Percentiles rank a stretch among this genome's conserved stretches.
Evolutionary conservation across 345 rosid genomes (phyloP).

Genomic region (Anacardium occidentale): DNA sequence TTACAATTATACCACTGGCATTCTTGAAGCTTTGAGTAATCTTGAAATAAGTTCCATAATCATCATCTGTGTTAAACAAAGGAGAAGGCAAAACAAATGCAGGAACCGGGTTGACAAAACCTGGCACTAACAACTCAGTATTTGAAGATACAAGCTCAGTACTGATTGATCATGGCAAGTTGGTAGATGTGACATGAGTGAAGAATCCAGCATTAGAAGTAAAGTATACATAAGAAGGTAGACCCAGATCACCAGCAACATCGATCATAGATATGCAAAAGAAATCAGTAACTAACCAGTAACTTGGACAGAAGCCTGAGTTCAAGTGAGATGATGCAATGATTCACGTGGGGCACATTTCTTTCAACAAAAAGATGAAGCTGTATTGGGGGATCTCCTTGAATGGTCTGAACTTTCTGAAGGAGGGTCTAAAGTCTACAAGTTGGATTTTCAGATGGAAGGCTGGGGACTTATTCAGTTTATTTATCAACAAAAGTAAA

Average conservation of each 20-base stretch:
- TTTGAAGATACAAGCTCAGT: constrained; percentile 23
- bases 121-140: constrained; percentile 28
- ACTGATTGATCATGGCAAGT: constrained; percentile 22
- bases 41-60: constrained; percentile 33
- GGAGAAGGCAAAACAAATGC: constrained; percentile 37
- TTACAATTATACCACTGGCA: constrained; percentile 44
- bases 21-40: constrained; percentile 36
- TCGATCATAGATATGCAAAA: constrained; percentile 45
- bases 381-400: constrained; percentile 22
- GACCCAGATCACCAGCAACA: constrained; percentile 34
- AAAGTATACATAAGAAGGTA: constrained; percentile 57
- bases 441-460: constrained; percentile 33
- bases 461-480: constrained; percentile 15
- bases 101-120: constrained; percentile 38
- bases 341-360: constrained; percentile 20
- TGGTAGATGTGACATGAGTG: constrained; percentile 39
- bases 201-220: constrained; percentile 38
- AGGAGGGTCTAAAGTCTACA: constrained; percentile 29
- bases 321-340: constrained; percentile 15
- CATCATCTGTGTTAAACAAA: constrained; percentile 31
- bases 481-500: constrained; percentile 10
- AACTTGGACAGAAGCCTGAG: constrained; percentile 29
- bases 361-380: constrained; percentile 9
- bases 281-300: constrained; percentile 44
- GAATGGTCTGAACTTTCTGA: constrained; percentile 10